Conservation (phyloP, 345 rosid genomes). For the Aethionema arabicum region DNA sequence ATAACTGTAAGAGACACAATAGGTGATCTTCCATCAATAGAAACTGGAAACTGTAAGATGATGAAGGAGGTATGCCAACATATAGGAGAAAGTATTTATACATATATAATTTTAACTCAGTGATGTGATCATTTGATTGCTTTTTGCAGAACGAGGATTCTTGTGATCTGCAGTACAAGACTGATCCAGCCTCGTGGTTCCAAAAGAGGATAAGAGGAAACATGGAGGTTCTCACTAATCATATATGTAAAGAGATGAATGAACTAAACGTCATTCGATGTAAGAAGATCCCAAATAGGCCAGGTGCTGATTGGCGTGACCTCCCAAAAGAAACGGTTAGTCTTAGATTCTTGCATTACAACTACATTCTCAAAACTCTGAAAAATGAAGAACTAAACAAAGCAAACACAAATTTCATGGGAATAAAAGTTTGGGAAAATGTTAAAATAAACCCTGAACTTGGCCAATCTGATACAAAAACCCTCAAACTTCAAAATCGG, state of each 20-base stretch:
- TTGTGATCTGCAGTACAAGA: slow-evolving; percentile 47
- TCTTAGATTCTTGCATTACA: slow-evolving; percentile 4
- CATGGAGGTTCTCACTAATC: slow-evolving; percentile 55
- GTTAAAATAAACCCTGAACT: too few species aligned
- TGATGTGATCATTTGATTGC: not conserved
- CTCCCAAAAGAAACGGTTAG: slow-evolving; percentile 74
- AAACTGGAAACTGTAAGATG: slow-evolving; percentile 59
- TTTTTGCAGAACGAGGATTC: not conserved
- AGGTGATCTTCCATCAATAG: slow-evolving; percentile 78
- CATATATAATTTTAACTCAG: not conserved
- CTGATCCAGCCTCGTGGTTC: slow-evolving; percentile 74
- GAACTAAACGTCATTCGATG: slow-evolving; percentile 76
- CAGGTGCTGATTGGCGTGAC: slow-evolving; percentile 94
- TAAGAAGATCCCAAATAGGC: slow-evolving; percentile 67
- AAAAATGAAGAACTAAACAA: not conserved
- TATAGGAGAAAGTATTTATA: slow-evolving; percentile 8
- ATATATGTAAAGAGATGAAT: slow-evolving; percentile 77
- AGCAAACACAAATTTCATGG: not conserved
- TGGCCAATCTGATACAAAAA: too few species aligned
- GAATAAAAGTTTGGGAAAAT: too few species aligned
- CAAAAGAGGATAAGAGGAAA: slow-evolving; percentile 70
- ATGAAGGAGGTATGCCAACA: slow-evolving; percentile 48
- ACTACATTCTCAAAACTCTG: not conserved
- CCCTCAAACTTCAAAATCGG: too few species aligned
- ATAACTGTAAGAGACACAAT: slow-evolving; percentile 91